Evolutionary conservation across 2,329 filamentous ascomycete genomes (phyloP), one percentile per base, ranked within the genome.

Genomic region (Pseudogymnoascus verrucosus): DNA sequence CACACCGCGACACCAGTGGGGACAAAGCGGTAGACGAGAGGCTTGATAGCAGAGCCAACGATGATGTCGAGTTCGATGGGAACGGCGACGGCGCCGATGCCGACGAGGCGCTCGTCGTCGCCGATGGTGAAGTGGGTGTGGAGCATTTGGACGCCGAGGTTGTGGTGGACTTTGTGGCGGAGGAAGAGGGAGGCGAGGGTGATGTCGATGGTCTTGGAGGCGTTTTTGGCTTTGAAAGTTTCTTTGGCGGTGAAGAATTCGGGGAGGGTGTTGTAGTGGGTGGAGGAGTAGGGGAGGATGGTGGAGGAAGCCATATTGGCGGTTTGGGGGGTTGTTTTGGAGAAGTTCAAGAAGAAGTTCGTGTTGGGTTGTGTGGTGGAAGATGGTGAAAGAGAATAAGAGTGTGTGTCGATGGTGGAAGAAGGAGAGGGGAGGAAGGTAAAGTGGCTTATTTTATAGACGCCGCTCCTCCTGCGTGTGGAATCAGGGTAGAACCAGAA

Each of bases 91-190:
- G 71, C 62, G 16, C 63, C 62, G 5, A 42, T 11, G 23, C 11
- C 61, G 23, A 51, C 63, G 42, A 65, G 67, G 57, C 75, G 73
- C 42, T 76, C 74, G 57, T 74, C 73, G 11, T 73, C 73, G 0
- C 72, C 74, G 3, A 76, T 69, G 37, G 75, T 73, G 39, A 75
- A 74, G 42, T 75, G 74, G 0, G 69, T 73, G 14, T 75, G 71
- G 1, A 76, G 72, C 0, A 75, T 62, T 1, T 72, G 73, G 11
- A 66, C 28, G 21, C 63, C 64, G 6, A 72, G 61, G 23, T 68
- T 67, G 1, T 73, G 69, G 63, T 76, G 73, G 19, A 75, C 73
- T 37, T 74, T 75, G 65, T 72, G 67, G n/a, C 67, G 65, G 23
- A 76, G 8, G 51, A 34, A 57, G 51, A 57, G 28, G n/a, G 51